These are phyloP conservation scores for Herpotrichia juniperi DNA, from an alignment of 2,329 filamentous ascomycete genomes.

Conservation along the genomic window DNA sequence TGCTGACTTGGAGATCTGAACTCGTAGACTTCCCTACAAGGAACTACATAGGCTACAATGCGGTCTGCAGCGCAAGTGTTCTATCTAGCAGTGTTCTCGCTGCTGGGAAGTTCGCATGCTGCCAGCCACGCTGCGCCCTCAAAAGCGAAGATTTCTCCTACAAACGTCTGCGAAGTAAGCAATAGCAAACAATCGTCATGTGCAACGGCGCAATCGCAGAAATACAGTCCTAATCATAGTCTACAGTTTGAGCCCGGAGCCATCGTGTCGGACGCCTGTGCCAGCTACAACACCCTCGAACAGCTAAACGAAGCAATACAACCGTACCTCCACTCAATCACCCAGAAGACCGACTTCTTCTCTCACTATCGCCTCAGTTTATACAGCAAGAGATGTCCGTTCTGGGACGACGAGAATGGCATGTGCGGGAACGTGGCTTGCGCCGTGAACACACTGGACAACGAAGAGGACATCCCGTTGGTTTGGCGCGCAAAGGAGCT, in stretches of 20 bases:
- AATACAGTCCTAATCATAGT: conserved; percentile 42
- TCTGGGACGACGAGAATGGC: conserved; percentile 91
- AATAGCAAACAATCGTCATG: conserved; percentile 30
- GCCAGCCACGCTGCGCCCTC: conserved; percentile 40
- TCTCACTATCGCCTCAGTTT: conserved; percentile 95
- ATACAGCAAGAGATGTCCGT: conserved; percentile 92
- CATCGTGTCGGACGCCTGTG: conserved; percentile 92
- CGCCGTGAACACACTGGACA: conserved; percentile 91
- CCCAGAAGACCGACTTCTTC: conserved; percentile 92
- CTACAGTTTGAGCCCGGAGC: conserved; percentile 82
- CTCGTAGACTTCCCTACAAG: conserved; percentile 15
- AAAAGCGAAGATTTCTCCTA: conserved; percentile 44
- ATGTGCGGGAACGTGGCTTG: conserved; percentile 98
- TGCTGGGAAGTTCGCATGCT: conserved; percentile 59
- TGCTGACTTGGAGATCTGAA: conserved; percentile 37
- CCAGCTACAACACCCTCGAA: conserved; percentile 90
- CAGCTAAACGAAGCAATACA: conserved; percentile 77
- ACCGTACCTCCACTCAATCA: conserved; percentile 79
- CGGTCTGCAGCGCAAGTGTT: conserved; percentile 61
- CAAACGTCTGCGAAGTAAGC: conserved; percentile 64
- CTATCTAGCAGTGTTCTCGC: conserved; percentile 67
- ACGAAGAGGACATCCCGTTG: conserved; percentile 89
- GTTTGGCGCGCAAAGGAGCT: conserved; percentile 93
- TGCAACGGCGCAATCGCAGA: conserved; percentile 22
- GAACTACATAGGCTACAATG: conserved; percentile 47